Percentiles rank a stretch among this genome's conserved stretches.
phyloP scores from a whole-genome alignment of 805 yeast genomes.

The Metschnikowia peoriensis region DNA sequence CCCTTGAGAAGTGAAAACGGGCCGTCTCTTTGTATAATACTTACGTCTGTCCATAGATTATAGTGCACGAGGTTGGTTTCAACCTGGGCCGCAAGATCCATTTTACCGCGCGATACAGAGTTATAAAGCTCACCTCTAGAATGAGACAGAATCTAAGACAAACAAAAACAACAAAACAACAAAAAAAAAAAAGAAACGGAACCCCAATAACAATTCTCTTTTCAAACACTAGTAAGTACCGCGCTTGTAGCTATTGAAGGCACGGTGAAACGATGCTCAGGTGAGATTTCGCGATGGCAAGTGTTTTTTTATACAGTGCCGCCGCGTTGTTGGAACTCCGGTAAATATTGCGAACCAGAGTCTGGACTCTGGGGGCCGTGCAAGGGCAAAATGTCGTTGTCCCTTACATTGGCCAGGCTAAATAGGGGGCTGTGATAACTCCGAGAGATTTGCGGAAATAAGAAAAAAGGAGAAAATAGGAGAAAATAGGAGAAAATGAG shows the following conservation, averaged over 20 bases:
- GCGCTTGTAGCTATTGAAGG: too few species aligned
- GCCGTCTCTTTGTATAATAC: slow-evolving; percentile 10
- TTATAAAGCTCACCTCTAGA: neutral
- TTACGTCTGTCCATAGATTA: slow-evolving; percentile 43
- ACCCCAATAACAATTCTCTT: neutral
- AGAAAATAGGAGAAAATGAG: too few species aligned
- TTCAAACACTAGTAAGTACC: neutral
- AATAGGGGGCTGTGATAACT: too few species aligned
- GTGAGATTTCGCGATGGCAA: too few species aligned
- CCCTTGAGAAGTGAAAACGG: slow-evolving; percentile 26
- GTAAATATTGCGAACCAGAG: neutral
- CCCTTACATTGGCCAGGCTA: too few species aligned
- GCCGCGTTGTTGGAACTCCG: neutral
- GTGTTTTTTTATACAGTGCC: neutral
- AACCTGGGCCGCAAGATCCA: slow-evolving; percentile 33
- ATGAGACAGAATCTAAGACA: neutral
- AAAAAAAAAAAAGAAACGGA: neutral
- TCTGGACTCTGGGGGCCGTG: neutral
- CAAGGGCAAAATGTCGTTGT: neutral
- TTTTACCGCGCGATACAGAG: neutral
- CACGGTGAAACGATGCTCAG: too few species aligned
- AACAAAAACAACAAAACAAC: neutral
- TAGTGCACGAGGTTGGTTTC: slow-evolving; percentile 43
- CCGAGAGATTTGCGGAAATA: too few species aligned
- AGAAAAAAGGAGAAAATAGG: too few species aligned